Base-by-base conservation (phyloP, 2,329 filamentous ascomycete species). In the Stagonosporopsis vannaccii region DNA sequence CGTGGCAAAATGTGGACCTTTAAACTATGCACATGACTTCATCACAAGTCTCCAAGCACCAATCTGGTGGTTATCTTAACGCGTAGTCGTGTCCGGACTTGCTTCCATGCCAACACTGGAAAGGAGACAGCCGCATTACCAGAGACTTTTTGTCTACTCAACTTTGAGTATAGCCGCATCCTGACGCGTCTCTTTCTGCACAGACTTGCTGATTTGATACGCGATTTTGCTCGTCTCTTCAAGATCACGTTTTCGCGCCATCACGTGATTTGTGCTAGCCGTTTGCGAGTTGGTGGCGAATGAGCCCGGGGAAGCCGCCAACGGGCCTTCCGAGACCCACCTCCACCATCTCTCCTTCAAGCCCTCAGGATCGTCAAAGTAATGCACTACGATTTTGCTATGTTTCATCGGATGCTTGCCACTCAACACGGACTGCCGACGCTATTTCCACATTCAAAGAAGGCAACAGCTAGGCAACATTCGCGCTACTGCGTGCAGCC, bases 381-480 rank as follows among this genome's bases (percentile, higher is more conserved):
- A 43, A 52, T 39, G 40, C 25, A 45, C 9, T 19, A 35, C 15
- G n/a, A 40, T 19, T 53, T 40, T 49, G n/a, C 19, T 11, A 17
- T 8, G 25, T 32, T 48, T 30, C 25, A 26, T 50, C 25, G 19
- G 28, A 42, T 36, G 26, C 28, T 22, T 20, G 33, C 44, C 45
- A 30, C 23, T 20, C 49, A 35, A 20, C 30, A 7, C 33, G 20
- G 43, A 35, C 32, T 40, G 30, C 41, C 43, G 39, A 12, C n/a
- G 19, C 37, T 22, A 13, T 12, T 15, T 15, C 36, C 25, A 43
- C 19, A 26, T 25, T 23, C 15, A 40, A 17, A 59, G 46, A 60
- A 69, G 65, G 62, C 65, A 67, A 62, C 60, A 43, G 39, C 51
- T 66, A 73, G 70, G 71, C 71, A 74, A 58, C 67, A 37, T 62